phyloP scores from a whole-genome alignment of 768 basidiomycete genomes.

The Suillus decipiens region DNA sequence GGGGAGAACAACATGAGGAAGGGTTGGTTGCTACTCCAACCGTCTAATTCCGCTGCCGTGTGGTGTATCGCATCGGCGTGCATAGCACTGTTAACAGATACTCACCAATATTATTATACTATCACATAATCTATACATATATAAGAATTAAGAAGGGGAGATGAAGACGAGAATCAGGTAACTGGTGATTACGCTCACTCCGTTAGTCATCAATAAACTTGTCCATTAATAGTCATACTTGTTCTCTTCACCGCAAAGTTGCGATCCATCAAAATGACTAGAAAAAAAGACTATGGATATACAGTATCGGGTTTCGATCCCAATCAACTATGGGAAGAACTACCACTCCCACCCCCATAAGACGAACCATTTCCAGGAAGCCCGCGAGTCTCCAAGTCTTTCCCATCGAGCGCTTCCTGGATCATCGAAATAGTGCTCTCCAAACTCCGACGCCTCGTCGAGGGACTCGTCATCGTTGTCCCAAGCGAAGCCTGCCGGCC shows the following conservation, averaged over 20 bases:
- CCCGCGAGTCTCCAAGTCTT: constrained; percentile 39
- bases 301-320: constrained; percentile 2
- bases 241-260: neutral
- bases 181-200: too few relatives aligned
- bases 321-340: constrained; percentile 4
- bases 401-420: constrained; percentile 88
- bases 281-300: neutral
- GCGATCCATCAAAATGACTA: neutral
- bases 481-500: constrained; percentile 64
- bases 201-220: neutral
- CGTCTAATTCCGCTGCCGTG: too few relatives aligned
- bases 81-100: too few relatives aligned
- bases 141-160: neutral
- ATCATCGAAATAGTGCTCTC: constrained; percentile 97
- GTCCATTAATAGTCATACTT: constrained; percentile 1
- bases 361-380: constrained; percentile 25
- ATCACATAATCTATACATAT: too few relatives aligned
- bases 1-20: too few relatives aligned
- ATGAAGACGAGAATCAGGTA: too few relatives aligned
- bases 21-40: too few relatives aligned
- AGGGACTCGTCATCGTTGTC: constrained; percentile 90
- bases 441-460: constrained; percentile 85
- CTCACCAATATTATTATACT: too few relatives aligned
- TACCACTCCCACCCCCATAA: constrained; percentile 12
- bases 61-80: too few relatives aligned